phyloP scores from a whole-genome alignment of 257 asterid genomes.

The Thymus mandschuricus region DNA sequence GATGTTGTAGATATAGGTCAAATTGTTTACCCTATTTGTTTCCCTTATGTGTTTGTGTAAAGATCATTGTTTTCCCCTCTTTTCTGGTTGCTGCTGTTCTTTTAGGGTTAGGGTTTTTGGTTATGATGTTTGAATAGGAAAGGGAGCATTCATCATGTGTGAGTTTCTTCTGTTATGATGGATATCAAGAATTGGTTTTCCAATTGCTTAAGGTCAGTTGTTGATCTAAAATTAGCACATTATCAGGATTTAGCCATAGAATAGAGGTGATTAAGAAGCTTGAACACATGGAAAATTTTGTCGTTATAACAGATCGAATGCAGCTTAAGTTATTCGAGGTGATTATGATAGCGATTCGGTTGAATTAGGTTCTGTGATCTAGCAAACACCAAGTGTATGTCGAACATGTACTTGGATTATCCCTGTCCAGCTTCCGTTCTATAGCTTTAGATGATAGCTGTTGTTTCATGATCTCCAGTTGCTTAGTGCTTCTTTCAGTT shows the following conservation, averaged over 20 bases:
- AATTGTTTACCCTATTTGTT: neutral
- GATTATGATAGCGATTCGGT: neutral
- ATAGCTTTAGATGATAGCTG: neutral
- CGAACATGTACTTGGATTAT: too few species aligned
- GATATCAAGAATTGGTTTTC: neutral
- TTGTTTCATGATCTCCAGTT: neutral
- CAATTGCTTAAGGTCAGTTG: neutral
- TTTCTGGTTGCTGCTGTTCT: neutral
- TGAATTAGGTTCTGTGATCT: neutral
- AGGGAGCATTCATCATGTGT: too few species aligned
- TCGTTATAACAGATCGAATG: neutral
- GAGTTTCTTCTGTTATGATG: too few species aligned
- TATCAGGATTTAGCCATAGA: neutral
- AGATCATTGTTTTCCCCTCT: neutral
- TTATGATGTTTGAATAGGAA: too few species aligned
- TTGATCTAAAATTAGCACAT: neutral
- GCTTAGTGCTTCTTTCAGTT: neutral
- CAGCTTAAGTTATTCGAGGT: neutral
- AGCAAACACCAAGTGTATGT: neutral
- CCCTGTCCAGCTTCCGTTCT: neutral
- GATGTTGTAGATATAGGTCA: constrained; percentile 1
- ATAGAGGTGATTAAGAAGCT: neutral
- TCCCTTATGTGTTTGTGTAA: neutral
- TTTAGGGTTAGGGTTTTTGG: neutral
- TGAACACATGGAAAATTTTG: neutral